Evolutionary conservation across 352 stramenopile genomes (phyloP), one percentile per base, ranked within the genome.

Genomic region (Plasmopara viticola): DNA sequence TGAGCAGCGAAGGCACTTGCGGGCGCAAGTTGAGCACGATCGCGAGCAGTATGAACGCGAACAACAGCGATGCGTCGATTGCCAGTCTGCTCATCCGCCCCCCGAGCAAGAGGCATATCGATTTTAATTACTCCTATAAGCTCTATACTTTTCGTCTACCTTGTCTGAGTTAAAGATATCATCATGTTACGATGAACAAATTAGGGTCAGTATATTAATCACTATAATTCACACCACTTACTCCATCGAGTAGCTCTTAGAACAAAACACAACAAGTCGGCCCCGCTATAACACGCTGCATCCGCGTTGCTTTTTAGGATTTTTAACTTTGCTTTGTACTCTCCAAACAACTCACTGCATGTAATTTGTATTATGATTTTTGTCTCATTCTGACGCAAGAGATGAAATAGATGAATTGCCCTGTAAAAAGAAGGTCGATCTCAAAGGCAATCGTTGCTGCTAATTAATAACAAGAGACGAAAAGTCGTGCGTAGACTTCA

Each of bases 401-500:
- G 6, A 12, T 12, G 31, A 25, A 25, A 25, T 25, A 25, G 20
- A 25, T 25, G 20, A 25, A 25, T 25, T 25, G 20, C 20, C 20
- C 20, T 25, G 20, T 25, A 3, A 25, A 25, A 25, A 25, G 20
- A 25, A 25, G 20, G 20, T 25, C 1, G 1, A 3, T 25, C 20
- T 25, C n/a, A n/a, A n/a, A n/a, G n/a, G n/a, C n/a, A n/a, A n/a
- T n/a, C 10, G 31, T 35, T 35, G 31, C 31, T 35, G 31, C 10
- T 35, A 35, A 25, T 25, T 25, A 25, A 25, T 25, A 25, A 25
- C 20, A 25, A 35, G 31, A 35, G 31, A 41, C 37, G 37, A n/a
- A 41, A 41, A 41, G n/a, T 41, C 12, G 37, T 41, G 37, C 5
- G 37, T 41, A 8, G n/a, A 45, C 62, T 86, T 86, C n/a, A 86